Base-by-base conservation (phyloP, 805 yeast genomes). In the Starmerella cellae region DNA sequence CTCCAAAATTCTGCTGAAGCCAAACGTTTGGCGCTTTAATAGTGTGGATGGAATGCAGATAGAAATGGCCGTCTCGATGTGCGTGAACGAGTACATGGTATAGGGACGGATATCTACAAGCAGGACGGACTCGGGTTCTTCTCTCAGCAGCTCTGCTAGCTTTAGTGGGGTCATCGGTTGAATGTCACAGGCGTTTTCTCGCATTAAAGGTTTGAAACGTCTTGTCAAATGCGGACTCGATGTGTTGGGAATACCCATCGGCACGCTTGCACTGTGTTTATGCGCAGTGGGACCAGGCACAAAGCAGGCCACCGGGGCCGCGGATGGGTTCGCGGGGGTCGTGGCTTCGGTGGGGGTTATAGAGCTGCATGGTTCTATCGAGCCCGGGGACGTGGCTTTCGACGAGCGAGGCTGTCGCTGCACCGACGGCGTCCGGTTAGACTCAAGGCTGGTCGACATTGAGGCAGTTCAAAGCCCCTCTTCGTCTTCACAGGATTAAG, bases 11-110 rank as follows among this genome's bases (percentile, higher is more conserved):
- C 60, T 51, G 14, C 48, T 37, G 43, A 87, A 64, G 2, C 76
- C 75, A 54, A 82, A 87, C 41, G 77, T 79, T 26, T 75, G 65
- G 49, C 97, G 70, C 57, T 77, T 81, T 48, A 87, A 63, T 33
- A 87, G 65, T 0, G 96, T 87, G n/a, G 94, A 79, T 2, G 97
- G 96, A 13, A 87, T 62, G 59, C 94, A 82, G 29, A 88, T 70
- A 57, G 83, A 83, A 35, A 82, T 65, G 1, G 96, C 72, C 33
- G 70, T 65, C 3, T 52, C 54, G 11, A 88, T 60, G 47, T 78
- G 84, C 2, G 68, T 56, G 45, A 67, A 70, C 34, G 77, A 69
- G 56, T 65, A 83, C 44, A 82, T 88, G 20, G 81, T 76, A 56
- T 77, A 83, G 0, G 95, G 82, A 42, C 97, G 65, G 10, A 81